Evolutionary conservation across 2,329 filamentous ascomycete genomes (phyloP).

Genomic region (Fusarium sp.): DNA sequence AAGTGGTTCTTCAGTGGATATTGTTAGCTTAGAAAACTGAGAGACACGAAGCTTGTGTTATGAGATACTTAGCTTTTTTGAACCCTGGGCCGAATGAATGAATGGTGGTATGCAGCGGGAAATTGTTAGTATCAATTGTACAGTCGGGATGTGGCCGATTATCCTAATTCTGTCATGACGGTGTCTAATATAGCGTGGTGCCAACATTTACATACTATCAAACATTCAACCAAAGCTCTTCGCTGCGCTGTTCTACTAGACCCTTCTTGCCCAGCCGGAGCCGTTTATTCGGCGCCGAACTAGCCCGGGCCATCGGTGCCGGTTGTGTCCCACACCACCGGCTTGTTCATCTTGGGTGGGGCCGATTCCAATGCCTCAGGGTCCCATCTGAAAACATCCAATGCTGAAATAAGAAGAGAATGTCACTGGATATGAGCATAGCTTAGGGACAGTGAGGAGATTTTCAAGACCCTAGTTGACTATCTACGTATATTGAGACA

Average conservation of each 20-base stretch:
- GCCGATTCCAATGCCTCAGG: neutral
- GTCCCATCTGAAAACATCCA: neutral
- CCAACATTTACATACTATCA: too few species aligned
- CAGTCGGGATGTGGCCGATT: too few species aligned
- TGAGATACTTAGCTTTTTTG: neutral
- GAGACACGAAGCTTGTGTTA: neutral
- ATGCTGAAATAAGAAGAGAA: neutral
- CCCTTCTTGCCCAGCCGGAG: conserved; percentile 12
- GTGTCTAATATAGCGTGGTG: too few species aligned
- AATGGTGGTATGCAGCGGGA: too few species aligned
- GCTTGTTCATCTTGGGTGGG: conserved; percentile 2
- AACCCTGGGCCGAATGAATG: too few species aligned
- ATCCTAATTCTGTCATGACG: too few species aligned
- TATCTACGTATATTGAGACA: too few species aligned
- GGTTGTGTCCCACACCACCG: conserved; percentile 23
- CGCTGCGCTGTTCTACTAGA: neutral
- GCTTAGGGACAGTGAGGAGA: too few species aligned
- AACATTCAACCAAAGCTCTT: too few species aligned
- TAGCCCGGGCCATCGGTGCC: conserved; percentile 27
- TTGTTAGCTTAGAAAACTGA: conserved; percentile 13
- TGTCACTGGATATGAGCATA: neutral
- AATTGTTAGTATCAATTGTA: too few species aligned
- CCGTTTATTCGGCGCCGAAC: conserved; percentile 11
- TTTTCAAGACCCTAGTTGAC: too few species aligned
- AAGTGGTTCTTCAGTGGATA: conserved; percentile 38